A percentile compares a stretch with the other conserved stretches of the same genome.
Conservation (phyloP, 805 yeast species). For the Allodekkera sacchari region DNA sequence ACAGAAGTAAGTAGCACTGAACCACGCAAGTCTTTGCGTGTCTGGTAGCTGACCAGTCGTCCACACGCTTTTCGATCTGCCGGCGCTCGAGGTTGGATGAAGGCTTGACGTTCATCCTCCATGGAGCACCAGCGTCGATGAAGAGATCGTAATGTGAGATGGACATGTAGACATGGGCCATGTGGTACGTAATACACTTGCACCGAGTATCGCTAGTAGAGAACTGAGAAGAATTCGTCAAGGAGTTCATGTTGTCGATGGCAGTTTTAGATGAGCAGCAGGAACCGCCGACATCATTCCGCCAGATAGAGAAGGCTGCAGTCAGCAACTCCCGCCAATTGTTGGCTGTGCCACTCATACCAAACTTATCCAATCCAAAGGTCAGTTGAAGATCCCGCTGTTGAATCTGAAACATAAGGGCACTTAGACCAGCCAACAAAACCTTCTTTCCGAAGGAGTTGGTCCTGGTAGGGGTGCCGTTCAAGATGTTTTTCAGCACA, state of each 20-base stretch:
- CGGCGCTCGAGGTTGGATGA: slow-evolving; percentile 40
- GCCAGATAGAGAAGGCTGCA: slow-evolving; percentile 66
- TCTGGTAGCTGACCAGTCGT: slow-evolving; percentile 40
- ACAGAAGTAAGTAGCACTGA: slow-evolving; percentile 53
- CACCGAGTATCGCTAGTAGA: slow-evolving; percentile 39
- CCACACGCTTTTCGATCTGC: slow-evolving; percentile 39
- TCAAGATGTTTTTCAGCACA: slow-evolving; percentile 50
- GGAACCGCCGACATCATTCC: slow-evolving; percentile 34
- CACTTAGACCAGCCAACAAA: slow-evolving; percentile 55
- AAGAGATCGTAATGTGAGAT: slow-evolving; percentile 73
- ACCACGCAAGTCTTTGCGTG: slow-evolving; percentile 47
- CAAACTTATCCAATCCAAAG: slow-evolving; percentile 33
- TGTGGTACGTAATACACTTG: slow-evolving; percentile 60
- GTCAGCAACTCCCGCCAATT: slow-evolving; percentile 68
- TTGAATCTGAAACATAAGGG: slow-evolving; percentile 65
- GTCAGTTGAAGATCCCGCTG: slow-evolving; percentile 58
- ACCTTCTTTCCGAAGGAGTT: slow-evolving; percentile 60
- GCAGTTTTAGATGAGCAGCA: slow-evolving; percentile 29
- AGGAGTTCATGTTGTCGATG: slow-evolving; percentile 20
- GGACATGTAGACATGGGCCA: slow-evolving; percentile 64
- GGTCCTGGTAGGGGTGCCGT: slow-evolving; percentile 38
- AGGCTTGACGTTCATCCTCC: slow-evolving; percentile 64
- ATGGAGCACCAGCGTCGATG: slow-evolving; percentile 74
- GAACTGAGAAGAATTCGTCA: slow-evolving; percentile 23
- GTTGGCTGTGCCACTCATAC: slow-evolving; percentile 20